Base-by-base conservation (phyloP, 2,329 filamentous ascomycete species). In the Penicillium sp. region DNA sequence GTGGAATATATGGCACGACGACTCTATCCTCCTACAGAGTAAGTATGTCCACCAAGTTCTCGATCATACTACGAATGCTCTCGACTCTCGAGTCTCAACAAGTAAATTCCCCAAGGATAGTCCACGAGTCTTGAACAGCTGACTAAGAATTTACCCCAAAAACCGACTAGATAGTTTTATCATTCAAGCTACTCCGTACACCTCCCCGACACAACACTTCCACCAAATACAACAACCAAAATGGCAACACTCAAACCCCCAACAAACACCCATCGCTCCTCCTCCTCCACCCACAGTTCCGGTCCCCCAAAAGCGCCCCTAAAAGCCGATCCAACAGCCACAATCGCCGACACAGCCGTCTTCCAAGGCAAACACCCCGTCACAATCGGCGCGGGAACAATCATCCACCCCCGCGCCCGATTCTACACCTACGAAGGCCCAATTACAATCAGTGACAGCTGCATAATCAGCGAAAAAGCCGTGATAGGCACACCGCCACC, bases 351-450 rank as follows among this genome's bases (percentile, higher is more conserved):
- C 49, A 64, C 64, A 3, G 63, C 63, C 4, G 61, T 67, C 27
- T 66, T 74, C 55, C 70, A 73, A 48, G 93, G 93, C 56, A 83
- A 80, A 2, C 80, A 95, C 66, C 84, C 83, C 1, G 88, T 99
- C 55, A 85, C 82, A 37, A 83, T 97, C 55, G 85, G 85, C 49
- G 79, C 87, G 19, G 84, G 89, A 63, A 85, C 83, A 3, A 81
- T 96, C 6, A 73, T 99, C n/a, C 92, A 97, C 63, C 91, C 93
- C 1, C 88, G 91, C 41, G 82, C 85, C 13, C 83, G 85, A 54
- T 80, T 96, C 49, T 87, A 90, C 62, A 86, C 92, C 8, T 83
- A 83, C 49, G 78, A 86, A 43, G 89, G 89, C 4, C 85, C 89
- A 36, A 83, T 97, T 58, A 83, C 84, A 25, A 81, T 95, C 52